Percentiles rank a stretch among this genome's conserved stretches.
Conservation (phyloP, 2,329 filamentous ascomycete genomes). For the Didymella glomerata region DNA sequence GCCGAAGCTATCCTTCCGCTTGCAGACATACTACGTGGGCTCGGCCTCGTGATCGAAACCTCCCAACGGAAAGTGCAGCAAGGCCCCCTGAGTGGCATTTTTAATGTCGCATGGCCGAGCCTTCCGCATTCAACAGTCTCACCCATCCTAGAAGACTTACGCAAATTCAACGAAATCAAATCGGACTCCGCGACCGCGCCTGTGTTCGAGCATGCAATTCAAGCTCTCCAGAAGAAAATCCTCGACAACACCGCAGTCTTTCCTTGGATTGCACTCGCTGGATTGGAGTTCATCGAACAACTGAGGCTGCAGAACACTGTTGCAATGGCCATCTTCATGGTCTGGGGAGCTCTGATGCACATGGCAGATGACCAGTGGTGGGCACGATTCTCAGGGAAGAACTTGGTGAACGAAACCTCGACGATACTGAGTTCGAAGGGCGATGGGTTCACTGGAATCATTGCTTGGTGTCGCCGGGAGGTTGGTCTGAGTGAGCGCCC, state of each 20-base stretch:
- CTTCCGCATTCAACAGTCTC: slow-evolving; percentile 13
- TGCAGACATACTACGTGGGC: slow-evolving; percentile 22
- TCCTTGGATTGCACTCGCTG: slow-evolving; percentile 12
- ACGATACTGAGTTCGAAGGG: slow-evolving; percentile 15
- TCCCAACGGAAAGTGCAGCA: slow-evolving; percentile 20
- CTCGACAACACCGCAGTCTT: slow-evolving; percentile 11
- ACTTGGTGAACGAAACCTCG: slow-evolving; percentile 25
- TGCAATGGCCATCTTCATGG: slow-evolving; percentile 27
- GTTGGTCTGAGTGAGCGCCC: slow-evolving; percentile 19
- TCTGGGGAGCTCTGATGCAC: slow-evolving; percentile 28
- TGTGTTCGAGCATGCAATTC: slow-evolving; percentile 20
- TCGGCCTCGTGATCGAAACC: slow-evolving; percentile 15
- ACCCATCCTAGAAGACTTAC: slow-evolving; percentile 11
- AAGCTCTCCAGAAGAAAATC: slow-evolving; percentile 10
- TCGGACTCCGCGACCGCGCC: slow-evolving; percentile 1
- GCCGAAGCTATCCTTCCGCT: slow-evolving; percentile 20
- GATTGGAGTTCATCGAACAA: slow-evolving; percentile 20
- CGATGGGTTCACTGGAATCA: slow-evolving; percentile 5
- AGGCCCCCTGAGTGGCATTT: slow-evolving; percentile 20
- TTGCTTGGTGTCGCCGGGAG: slow-evolving; percentile 20
- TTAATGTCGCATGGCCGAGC: slow-evolving; percentile 17
- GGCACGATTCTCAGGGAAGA: slow-evolving; percentile 21
- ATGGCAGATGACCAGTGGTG: slow-evolving; percentile 25
- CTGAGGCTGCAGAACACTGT: slow-evolving; percentile 17
- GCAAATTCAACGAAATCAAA: slow-evolving; percentile 6